phyloP scores from a whole-genome alignment of 148 eudicot species.

The Rhododendron ferrugineum region DNA sequence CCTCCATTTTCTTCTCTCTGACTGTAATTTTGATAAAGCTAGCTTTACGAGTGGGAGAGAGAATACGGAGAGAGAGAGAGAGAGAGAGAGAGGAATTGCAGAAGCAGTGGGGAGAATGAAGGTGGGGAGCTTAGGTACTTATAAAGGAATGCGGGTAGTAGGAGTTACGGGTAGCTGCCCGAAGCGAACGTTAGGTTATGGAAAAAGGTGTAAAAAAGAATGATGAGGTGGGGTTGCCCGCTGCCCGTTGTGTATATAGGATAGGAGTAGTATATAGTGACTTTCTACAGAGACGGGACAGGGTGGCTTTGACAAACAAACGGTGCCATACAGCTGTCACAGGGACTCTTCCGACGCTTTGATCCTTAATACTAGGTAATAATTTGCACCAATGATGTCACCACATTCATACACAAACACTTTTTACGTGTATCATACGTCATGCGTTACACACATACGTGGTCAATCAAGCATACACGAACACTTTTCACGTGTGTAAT shows the following conservation, averaged over 20 bases:
- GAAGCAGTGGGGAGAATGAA: background rate
- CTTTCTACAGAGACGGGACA: background rate
- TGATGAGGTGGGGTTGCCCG: background rate
- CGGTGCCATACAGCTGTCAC: background rate
- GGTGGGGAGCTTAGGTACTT: background rate
- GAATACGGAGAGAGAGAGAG: background rate
- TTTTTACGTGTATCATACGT: too few species aligned
- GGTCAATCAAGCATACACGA: too few species aligned
- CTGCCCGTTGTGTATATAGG: background rate
- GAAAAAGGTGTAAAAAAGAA: too few species aligned
- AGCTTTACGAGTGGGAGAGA: background rate
- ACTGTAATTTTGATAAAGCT: background rate
- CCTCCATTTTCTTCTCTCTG: slow-evolving; percentile 22
- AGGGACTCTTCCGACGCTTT: background rate
- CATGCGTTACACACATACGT: too few species aligned
- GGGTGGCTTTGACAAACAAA: background rate
- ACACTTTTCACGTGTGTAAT: too few species aligned
- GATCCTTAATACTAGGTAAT: too few species aligned
- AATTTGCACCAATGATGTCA: background rate
- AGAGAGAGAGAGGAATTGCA: background rate
- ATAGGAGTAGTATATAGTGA: too few species aligned
- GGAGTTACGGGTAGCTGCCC: slow-evolving; percentile 8
- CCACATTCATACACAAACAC: too few species aligned
- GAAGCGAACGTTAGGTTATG: background rate
- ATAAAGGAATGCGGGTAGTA: background rate